Percentiles rank a stretch among this genome's conserved stretches.
phyloP scores from a whole-genome alignment of 768 basidiomycete genomes.

The Psilocybe cyanescens region DNA sequence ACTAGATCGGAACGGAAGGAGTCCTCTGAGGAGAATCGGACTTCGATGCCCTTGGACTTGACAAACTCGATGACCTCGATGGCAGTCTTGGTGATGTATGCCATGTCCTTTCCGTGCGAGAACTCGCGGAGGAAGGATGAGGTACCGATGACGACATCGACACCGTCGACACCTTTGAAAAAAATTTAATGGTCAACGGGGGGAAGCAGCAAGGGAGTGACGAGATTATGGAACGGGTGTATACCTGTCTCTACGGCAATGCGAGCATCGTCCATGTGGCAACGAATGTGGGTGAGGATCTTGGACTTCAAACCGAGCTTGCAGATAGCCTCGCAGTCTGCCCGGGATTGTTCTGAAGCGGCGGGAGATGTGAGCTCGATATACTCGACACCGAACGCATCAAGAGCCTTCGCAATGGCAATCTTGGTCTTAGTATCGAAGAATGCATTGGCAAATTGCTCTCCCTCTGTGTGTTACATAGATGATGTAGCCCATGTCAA shows the following conservation, averaged over 20 bases:
- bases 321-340: constrained; percentile 98
- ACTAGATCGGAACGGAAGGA: constrained; percentile 99
- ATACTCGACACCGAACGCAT: constrained; percentile 99
- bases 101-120: constrained; percentile 99
- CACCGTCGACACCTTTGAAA: constrained; percentile 88
- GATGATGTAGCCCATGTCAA: constrained; percentile 17
- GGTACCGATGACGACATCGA: constrained; percentile 98
- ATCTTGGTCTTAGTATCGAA: constrained; percentile 99
- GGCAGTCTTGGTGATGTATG: constrained; percentile 98
- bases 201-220: background rate
- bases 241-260: constrained; percentile 97
- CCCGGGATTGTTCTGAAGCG: constrained; percentile 92
- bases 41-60: constrained; percentile 99
- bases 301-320: constrained; percentile 96
- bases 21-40: constrained; percentile 99
- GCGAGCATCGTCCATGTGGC: constrained; percentile 99
- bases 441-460: constrained; percentile 99
- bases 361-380: constrained; percentile 98
- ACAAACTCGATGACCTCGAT: constrained; percentile 99
- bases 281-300: constrained; percentile 98
- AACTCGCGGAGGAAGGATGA: constrained; percentile 99
- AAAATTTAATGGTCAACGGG: background rate
- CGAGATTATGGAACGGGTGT: constrained; percentile 1
- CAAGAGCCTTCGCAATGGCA: constrained; percentile 96
- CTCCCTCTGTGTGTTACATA: constrained; percentile 76